phyloP scores from a whole-genome alignment of 306 rosid genomes.

The Spatholobus suberectus region DNA sequence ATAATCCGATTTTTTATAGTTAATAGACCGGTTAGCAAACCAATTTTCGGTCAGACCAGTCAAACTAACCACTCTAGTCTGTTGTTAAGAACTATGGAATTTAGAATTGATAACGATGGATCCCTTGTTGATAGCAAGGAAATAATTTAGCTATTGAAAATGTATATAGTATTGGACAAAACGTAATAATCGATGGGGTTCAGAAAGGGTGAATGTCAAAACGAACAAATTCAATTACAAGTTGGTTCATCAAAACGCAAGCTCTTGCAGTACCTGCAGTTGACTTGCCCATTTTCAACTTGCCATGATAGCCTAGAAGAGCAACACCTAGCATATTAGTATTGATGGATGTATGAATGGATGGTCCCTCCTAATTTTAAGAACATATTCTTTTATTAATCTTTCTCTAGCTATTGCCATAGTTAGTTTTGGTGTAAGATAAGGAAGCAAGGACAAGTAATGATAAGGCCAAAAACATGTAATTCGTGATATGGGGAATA shows the following conservation, averaged over 20 bases:
- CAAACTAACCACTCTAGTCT: too few species aligned
- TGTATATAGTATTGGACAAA: constrained; percentile 12
- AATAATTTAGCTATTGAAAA: background rate
- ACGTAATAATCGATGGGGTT: constrained; percentile 9
- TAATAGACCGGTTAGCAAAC: too few species aligned
- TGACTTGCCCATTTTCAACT: constrained; percentile 41
- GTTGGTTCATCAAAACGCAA: constrained; percentile 43
- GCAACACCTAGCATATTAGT: constrained; percentile 22
- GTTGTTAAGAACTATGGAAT: too few species aligned
- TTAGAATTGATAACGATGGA: background rate
- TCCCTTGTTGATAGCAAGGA: background rate
- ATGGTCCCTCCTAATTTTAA: constrained; percentile 40
- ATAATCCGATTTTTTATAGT: too few species aligned
- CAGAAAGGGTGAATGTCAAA: constrained; percentile 41
- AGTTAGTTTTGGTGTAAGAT: background rate
- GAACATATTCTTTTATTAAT: constrained; percentile 52
- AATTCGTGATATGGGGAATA: constrained; percentile 32
- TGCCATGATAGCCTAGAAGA: background rate
- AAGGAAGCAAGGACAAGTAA: constrained; percentile 2
- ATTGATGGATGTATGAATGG: constrained; percentile 1
- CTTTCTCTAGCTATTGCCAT: constrained; percentile 7
- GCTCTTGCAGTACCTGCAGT: constrained; percentile 3
- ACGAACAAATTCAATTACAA: constrained; percentile 53
- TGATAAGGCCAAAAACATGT: background rate
- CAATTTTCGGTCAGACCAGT: too few species aligned